These are phyloP conservation scores for Taphrina populina DNA, from an alignment of 1,139 yeast genomes.

Conservation along the genomic window DNA sequence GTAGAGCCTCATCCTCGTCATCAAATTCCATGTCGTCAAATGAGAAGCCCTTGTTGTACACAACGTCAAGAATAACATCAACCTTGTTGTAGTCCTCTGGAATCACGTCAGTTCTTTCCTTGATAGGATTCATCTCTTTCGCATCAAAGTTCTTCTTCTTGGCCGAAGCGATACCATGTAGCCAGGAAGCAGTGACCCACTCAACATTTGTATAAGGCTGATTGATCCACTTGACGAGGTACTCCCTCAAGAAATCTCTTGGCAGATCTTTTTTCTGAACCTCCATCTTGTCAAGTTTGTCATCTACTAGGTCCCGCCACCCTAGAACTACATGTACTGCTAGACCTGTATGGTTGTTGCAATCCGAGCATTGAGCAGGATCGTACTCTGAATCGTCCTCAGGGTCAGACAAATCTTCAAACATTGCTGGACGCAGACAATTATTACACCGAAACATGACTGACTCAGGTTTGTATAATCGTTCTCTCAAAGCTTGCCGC, in stretches of 20 bases:
- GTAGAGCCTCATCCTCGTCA: slow-evolving; percentile 35
- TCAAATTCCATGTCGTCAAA: slow-evolving; percentile 35
- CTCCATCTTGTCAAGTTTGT: slow-evolving; percentile 21
- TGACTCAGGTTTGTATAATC: slow-evolving; percentile 3
- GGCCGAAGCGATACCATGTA: slow-evolving; percentile 32
- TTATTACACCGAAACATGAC: slow-evolving; percentile 29
- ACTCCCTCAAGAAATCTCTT: slow-evolving; percentile 33
- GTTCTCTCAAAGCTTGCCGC: not conserved
- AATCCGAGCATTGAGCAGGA: slow-evolving; percentile 24
- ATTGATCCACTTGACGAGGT: slow-evolving; percentile 38
- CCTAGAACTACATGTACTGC: slow-evolving; percentile 25
- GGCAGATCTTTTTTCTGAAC: slow-evolving; percentile 10
- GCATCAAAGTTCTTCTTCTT: slow-evolving; percentile 36
- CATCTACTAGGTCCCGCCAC: slow-evolving; percentile 18
- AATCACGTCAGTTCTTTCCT: slow-evolving; percentile 23
- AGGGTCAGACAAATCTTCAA: slow-evolving; percentile 20
- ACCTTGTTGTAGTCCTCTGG: slow-evolving; percentile 37
- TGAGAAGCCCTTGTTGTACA: slow-evolving; percentile 25
- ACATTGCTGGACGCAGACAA: slow-evolving; percentile 28
- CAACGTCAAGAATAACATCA: slow-evolving; percentile 38
- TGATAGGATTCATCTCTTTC: slow-evolving; percentile 32
- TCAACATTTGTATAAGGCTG: slow-evolving; percentile 36
- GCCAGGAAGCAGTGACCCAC: slow-evolving; percentile 40
- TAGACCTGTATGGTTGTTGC: slow-evolving; percentile 8
- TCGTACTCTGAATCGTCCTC: slow-evolving; percentile 21